These are phyloP conservation scores for Chalara sp. DNA, from an alignment of 2,329 filamentous ascomycete genomes.

Conservation along the genomic window DNA sequence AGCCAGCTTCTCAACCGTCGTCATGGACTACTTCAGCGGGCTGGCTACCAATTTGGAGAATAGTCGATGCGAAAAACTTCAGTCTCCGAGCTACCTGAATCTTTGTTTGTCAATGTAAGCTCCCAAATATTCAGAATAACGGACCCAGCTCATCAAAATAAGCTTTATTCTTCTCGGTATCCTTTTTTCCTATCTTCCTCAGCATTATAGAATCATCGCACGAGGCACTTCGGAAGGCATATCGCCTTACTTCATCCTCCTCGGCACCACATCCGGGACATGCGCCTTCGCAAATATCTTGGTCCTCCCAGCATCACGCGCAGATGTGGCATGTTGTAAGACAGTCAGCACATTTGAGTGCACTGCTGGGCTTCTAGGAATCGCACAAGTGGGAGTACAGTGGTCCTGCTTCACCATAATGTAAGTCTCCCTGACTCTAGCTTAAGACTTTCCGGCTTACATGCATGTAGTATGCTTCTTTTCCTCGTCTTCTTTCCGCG, in stretches of 20 bases:
- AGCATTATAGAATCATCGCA: conserved; percentile 85
- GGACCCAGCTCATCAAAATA: conserved; percentile 4
- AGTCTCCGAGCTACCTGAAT: conserved; percentile 43
- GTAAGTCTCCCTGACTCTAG: conserved; percentile 43
- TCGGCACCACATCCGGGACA: conserved; percentile 87
- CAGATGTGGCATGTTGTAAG: conserved; percentile 80
- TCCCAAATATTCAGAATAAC: background rate
- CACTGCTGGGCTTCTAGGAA: conserved; percentile 76
- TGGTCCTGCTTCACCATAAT: conserved; percentile 90
- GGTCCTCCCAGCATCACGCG: conserved; percentile 72
- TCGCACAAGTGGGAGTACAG: conserved; percentile 85
- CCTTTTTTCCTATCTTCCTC: conserved; percentile 84
- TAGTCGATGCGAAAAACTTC: conserved; percentile 41
- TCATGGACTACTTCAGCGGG: conserved; percentile 16
- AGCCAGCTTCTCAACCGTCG: background rate
- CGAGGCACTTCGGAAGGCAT: conserved; percentile 87
- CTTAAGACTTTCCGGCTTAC: background rate
- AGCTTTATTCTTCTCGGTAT: conserved; percentile 76
- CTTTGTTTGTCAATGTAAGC: conserved; percentile 46
- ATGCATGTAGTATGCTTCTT: conserved; percentile 67
- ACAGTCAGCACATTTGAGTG: conserved; percentile 78
- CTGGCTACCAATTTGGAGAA: conserved; percentile 9
- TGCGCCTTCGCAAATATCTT: conserved; percentile 90
- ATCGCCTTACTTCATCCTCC: conserved; percentile 87
- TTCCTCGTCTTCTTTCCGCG: conserved; percentile 91